Conservation (phyloP, 2,329 filamentous ascomycete species). For the Paracorniculantispora psalliotae region DNA sequence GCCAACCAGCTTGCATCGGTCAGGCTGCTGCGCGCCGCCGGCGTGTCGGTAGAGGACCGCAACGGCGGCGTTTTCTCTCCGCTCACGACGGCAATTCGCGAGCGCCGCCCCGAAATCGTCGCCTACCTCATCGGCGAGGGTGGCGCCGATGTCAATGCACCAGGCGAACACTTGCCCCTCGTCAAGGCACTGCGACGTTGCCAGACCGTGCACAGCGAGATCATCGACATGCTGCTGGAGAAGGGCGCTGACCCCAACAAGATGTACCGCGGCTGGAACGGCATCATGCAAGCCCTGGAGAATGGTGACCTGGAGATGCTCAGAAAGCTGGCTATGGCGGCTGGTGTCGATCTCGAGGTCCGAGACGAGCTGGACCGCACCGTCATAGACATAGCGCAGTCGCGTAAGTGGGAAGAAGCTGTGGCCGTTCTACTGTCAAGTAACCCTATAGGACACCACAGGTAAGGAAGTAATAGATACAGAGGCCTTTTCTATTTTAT, state of each 20-base stretch:
- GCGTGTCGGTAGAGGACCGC: slow-evolving; percentile 65
- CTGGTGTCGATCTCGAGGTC: slow-evolving; percentile 46
- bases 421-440: slow-evolving; percentile 35
- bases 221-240: slow-evolving; percentile 58
- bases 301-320: slow-evolving; percentile 55
- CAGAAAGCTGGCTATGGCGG: slow-evolving; percentile 44
- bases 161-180: slow-evolving; percentile 65
- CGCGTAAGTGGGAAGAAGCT: slow-evolving; percentile 55
- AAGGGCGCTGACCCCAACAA: slow-evolving; percentile 64
- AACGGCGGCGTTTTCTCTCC: slow-evolving; percentile 69
- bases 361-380: slow-evolving; percentile 50
- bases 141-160: slow-evolving; percentile 59
- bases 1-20: slow-evolving; percentile 63
- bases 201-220: slow-evolving; percentile 50
- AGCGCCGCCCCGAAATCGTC: slow-evolving; percentile 57
- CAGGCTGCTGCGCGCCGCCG: slow-evolving; percentile 59
- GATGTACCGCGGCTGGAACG: slow-evolving; percentile 62
- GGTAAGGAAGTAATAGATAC: too few relatives aligned
- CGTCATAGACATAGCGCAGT: slow-evolving; percentile 53
- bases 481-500: too few relatives aligned
- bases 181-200: slow-evolving; percentile 63
- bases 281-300: slow-evolving; percentile 60
- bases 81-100: slow-evolving; percentile 61
- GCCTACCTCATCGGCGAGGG: slow-evolving; percentile 56
- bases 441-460: too few relatives aligned